Evolutionary conservation across 129 eudicot species (phyloP), one percentile per base, ranked within the genome.

Genomic region (Rutidosis leptorrhynchoides): DNA sequence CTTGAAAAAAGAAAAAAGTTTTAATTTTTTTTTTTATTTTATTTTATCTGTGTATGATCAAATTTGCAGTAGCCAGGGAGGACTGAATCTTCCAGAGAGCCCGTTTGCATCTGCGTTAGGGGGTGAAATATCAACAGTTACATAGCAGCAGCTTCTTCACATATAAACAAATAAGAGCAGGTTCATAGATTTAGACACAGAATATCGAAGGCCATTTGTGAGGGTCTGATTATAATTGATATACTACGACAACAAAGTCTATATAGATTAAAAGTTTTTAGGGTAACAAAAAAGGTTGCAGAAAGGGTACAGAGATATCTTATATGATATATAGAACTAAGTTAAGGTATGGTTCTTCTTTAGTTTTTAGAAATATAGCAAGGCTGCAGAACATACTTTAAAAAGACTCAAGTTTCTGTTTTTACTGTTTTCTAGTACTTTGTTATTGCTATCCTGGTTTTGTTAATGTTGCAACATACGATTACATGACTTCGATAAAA

Each of bases 21-120:
- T 64, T 3, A 10, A 21, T 21, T 67, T n/a, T n/a, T n/a, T n/a
- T n/a, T 21, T 67, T 40, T 40, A 11, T 12, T 4, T 40, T 11
- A 8, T 3, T 37, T 37, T 14, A 10, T 55, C 16, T 7, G 16
- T 42, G 54, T 29, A n/a, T 58, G 27, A 33, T 21, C n/a, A 9
- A 12, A 43, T 8, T 14, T 78, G 75, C 83, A 81, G 90, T 66
- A 72, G 77, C 71, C 86, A 81, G 74, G 86, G 81, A 62, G 83
- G 84, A 65, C 61, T 72, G 67, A 81, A 81, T 76, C 90, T 84
- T 55, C 90, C 90, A 8, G 90, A 84, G 33, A 84, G 90, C 81
- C 90, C 90, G 17, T 84, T 84, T 78, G 89, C 85, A 42, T 61
- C 86, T 62, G 77, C 79, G 40, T 64, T 84, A 68, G 83, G 79